Conservation (phyloP, 1,284 basidiomycete genomes). For the Trichosporon sp. region DNA sequence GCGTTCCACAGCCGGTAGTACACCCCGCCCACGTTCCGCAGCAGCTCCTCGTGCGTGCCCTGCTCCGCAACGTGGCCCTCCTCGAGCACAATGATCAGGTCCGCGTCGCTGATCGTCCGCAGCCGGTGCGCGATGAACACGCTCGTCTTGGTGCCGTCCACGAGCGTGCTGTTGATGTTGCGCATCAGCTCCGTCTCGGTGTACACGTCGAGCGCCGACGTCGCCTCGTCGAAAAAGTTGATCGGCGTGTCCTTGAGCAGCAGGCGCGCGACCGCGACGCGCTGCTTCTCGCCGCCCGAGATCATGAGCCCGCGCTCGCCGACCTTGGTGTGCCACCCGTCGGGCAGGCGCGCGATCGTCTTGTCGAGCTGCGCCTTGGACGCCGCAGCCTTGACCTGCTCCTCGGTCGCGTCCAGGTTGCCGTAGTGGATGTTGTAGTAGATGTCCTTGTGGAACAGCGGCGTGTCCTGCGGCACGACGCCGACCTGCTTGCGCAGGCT, state of each 20-base stretch:
- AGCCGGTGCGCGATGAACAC: constrained; percentile 93
- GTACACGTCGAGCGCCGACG: constrained; percentile 88
- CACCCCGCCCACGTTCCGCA: constrained; percentile 62
- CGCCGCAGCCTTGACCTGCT: constrained; percentile 78
- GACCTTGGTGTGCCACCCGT: constrained; percentile 84
- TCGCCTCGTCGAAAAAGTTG: constrained; percentile 98
- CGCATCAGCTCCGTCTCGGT: constrained; percentile 94
- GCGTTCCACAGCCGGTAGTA: constrained; percentile 84
- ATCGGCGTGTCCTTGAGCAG: constrained; percentile 91
- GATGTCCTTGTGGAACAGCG: constrained; percentile 91
- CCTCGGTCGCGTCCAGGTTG: constrained; percentile 78
- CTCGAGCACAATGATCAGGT: constrained; percentile 82
- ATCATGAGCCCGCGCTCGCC: constrained; percentile 97
- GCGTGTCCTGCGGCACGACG: constrained; percentile 96
- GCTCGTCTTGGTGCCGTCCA: constrained; percentile 75
- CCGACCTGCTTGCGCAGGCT: constrained; percentile 75
- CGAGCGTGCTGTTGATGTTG: constrained; percentile 77
- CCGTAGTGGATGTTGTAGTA: constrained; percentile 95
- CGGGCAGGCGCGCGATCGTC: constrained; percentile 72
- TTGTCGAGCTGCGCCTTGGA: constrained; percentile 81
- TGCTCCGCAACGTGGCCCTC: constrained; percentile 82
- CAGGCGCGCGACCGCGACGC: constrained; percentile 87
- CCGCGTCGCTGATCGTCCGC: constrained; percentile 83
- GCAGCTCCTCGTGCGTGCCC: constrained; percentile 82
- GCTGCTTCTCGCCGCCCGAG: constrained; percentile 95